Evolutionary conservation across 257 asterid species (phyloP), one percentile per base, ranked within the genome.

Genomic region (Pogostemon cablin): DNA sequence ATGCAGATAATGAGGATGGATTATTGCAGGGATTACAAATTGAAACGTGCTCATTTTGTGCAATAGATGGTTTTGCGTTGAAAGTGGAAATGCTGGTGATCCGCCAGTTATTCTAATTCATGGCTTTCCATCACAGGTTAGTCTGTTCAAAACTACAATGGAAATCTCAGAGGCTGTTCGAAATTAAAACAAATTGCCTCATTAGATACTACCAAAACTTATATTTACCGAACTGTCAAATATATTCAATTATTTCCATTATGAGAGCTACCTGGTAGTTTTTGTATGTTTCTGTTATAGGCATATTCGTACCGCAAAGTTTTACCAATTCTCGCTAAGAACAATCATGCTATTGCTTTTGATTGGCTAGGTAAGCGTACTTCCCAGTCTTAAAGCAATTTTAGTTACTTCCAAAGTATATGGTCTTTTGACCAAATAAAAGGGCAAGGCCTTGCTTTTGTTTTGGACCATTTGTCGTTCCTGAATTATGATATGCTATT

Each of bases 31-130:
- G 85, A 75, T 81, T 81, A 72, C 84, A 43, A 80, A 86, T 81
- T 85, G 95, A 85, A 86, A 81, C 88, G 62, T 90, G 80, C 86
- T 82, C 90, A 75, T 88, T 90, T 88, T 87, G 90, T 84, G 84
- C 92, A 83, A 78, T 88, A 90, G 96, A 90, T 93, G 96, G 96
- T 93, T 93, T 78, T 90, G 89, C 78, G 86, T 93, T 48, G 92
- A 93, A 73, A 85, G 81, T 35, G 97, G 97, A 78, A 88, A 80
- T 72, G 64, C 88, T 25, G 78, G 70, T 39, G 82, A 82, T 71
- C 89, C 88, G 64, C 85, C 95, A 8, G 71, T 93, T 65, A 54
- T 93, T 67, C 76, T 90, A 63, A 76, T 93, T 78, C 97, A 93
- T 53, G 97, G 98, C 0, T 86, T 88, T 70, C 97, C 97, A 17